Evolutionary conservation across 306 rosid genomes (phyloP), one percentile per base, ranked within the genome.

Genomic region (Pterocarpus macrocarpus): DNA sequence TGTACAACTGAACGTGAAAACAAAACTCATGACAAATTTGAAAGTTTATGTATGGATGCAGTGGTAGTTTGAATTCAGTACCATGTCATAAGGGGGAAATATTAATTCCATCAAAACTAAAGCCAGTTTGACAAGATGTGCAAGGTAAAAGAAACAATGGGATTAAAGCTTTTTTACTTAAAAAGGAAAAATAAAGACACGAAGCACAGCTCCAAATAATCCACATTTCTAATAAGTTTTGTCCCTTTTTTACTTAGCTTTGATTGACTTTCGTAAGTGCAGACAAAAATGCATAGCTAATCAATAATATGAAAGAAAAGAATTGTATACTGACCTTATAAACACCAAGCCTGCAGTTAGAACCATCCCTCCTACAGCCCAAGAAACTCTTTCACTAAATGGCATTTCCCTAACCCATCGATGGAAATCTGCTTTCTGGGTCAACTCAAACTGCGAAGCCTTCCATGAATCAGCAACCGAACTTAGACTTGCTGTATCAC

Each of bases 361-460:
- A 75, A 93, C 97, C 96, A 95, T 84, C 86, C 98, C 97, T 82
- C 98, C 98, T 3, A 95, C 88, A 39, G 97, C 97, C 99, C 99
- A 95, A 44, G 93, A 91, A 87, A 95, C 91, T 86, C 87, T 87
- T 78, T 93, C 96, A 16, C 58, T 82, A 47, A 89, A 89, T 57
- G 94, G 86, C 96, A 91, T 90, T 71, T 82, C 80, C 84, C 70
- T 85, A 55, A 65, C 32, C 93, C 89, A 87, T 78, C 86, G 93
- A 47, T 71, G 90, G 87, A 95, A 85, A 64, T 88, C 93, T 5
- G 76, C 83, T 85, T 85, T 87, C 75, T 45, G 69, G 77, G 83
- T 83, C 76, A 69, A 73, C 52, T 63, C 84, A 73, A 83, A 86
- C 15, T 78, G 71, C 71, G 96, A 77, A 79, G 81, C 67, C 83